Percentiles rank a stretch among this genome's conserved stretches.
Conservation (phyloP, 1,139 yeast genomes). For the Zygoascus meyerae region DNA sequence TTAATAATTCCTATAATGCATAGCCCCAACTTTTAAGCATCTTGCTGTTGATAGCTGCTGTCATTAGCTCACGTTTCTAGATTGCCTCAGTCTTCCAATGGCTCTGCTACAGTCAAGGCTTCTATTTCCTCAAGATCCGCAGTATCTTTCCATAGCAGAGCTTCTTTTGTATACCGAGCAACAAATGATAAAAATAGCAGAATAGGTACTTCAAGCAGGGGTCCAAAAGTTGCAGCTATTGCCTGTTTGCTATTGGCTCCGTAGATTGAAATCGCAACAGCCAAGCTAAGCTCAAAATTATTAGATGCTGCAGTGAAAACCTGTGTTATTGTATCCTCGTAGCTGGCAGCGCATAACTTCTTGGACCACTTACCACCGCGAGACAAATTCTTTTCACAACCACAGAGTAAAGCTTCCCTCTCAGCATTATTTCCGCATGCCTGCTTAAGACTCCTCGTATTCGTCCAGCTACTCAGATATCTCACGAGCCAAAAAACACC, state of each 20-base stretch:
- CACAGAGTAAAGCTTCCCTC: neutral
- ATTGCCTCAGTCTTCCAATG: too few relatives aligned
- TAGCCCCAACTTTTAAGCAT: too few relatives aligned
- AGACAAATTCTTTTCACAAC: slow-evolving; percentile 4
- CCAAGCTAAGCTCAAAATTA: slow-evolving; percentile 50
- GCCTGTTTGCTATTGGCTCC: slow-evolving; percentile 52
- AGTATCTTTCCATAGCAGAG: slow-evolving; percentile 3
- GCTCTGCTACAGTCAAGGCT: too few relatives aligned
- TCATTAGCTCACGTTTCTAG: too few relatives aligned
- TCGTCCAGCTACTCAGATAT: neutral
- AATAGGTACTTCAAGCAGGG: slow-evolving; percentile 52
- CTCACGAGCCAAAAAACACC: slow-evolving; percentile 34
- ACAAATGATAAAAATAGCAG: slow-evolving; percentile 38
- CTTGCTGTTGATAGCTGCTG: too few relatives aligned
- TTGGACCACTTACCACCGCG: neutral
- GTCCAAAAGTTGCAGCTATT: slow-evolving; percentile 57
- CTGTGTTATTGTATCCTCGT: slow-evolving; percentile 44
- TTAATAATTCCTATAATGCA: too few relatives aligned
- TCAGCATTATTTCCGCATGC: neutral
- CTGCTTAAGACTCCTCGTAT: slow-evolving; percentile 20
- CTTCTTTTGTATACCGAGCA: neutral
- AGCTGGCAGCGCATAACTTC: slow-evolving; percentile 20
- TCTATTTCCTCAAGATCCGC: neutral
- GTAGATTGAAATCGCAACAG: slow-evolving; percentile 50
- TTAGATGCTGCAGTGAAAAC: slow-evolving; percentile 56